Conservation (phyloP, 2,329 filamentous ascomycete genomes). For the Xylaria sp. region DNA sequence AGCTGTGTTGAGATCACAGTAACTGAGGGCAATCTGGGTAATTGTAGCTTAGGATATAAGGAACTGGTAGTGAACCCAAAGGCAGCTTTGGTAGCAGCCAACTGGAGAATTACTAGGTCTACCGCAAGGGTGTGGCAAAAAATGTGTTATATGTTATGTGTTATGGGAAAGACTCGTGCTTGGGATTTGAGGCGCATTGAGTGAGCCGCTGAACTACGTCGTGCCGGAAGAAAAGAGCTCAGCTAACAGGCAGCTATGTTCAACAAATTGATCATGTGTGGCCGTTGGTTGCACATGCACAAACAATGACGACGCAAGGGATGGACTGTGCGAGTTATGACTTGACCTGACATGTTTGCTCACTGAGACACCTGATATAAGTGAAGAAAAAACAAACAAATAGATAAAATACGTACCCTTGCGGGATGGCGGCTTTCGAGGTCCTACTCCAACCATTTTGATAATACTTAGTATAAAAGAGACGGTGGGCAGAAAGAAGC, state of each 20-base stretch:
- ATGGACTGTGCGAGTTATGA: slow-evolving; percentile 3
- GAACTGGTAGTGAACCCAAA: background rate
- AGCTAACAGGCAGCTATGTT: slow-evolving; percentile 4
- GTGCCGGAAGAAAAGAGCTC: slow-evolving; percentile 7
- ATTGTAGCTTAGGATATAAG: background rate
- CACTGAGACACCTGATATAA: background rate
- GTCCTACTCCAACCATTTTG: slow-evolving; percentile 64
- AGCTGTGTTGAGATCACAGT: background rate
- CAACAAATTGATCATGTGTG: slow-evolving; percentile 5
- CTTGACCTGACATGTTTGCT: background rate
- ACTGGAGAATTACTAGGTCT: background rate
- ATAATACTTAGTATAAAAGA: slow-evolving; percentile 33
- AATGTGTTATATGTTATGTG: slow-evolving; percentile 2
- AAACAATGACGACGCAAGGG: background rate
- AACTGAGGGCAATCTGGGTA: background rate
- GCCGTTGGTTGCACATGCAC: background rate
- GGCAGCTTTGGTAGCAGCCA: background rate
- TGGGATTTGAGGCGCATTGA: background rate
- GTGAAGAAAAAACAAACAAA: slow-evolving; percentile 14
- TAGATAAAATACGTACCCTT: slow-evolving; percentile 70
- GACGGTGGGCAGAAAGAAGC: slow-evolving; percentile 36
- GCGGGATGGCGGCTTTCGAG: slow-evolving; percentile 61
- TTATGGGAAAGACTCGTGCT: background rate
- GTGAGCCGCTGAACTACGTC: background rate
- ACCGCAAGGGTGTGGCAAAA: background rate